Conservation (phyloP, 129 eudicot species). For the Flaveria robusta region DNA sequence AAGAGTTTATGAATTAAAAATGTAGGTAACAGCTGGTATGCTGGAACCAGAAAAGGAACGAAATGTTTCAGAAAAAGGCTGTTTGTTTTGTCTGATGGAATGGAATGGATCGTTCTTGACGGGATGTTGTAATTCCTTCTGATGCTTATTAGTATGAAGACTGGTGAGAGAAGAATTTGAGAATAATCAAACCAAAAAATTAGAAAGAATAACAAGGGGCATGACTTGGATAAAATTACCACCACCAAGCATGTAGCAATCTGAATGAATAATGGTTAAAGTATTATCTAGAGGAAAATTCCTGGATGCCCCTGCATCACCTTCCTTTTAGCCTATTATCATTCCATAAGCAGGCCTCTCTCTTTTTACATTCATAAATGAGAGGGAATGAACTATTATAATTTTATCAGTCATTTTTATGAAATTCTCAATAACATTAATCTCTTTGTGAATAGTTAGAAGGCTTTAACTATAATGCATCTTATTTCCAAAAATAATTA, state of each 20-base stretch:
- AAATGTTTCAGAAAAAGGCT: not conserved
- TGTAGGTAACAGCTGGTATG: not conserved
- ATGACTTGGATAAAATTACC: not conserved
- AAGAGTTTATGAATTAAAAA: not conserved
- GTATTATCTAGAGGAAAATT: not conserved
- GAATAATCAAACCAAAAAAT: not conserved
- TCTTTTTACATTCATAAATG: not conserved
- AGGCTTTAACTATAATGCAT: not conserved
- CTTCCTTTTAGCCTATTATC: not conserved
- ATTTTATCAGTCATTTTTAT: not conserved
- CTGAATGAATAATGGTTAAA: not conserved
- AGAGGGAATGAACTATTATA: not conserved
- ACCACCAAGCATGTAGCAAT: not conserved
- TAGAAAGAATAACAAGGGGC: not conserved
- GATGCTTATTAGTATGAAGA: not conserved
- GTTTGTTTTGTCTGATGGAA: not conserved
- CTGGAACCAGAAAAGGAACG: not conserved
- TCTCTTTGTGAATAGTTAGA: not conserved
- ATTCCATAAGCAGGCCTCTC: not conserved
- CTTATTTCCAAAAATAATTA: not conserved
- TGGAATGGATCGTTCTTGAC: not conserved
- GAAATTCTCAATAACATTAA: conserved; percentile 1
- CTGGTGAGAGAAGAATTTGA: not conserved
- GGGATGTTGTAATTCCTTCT: not conserved
- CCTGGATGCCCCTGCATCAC: not conserved